These are phyloP conservation scores for Verbena officinalis DNA, from an alignment of 257 asterid genomes.

Conservation along the genomic window DNA sequence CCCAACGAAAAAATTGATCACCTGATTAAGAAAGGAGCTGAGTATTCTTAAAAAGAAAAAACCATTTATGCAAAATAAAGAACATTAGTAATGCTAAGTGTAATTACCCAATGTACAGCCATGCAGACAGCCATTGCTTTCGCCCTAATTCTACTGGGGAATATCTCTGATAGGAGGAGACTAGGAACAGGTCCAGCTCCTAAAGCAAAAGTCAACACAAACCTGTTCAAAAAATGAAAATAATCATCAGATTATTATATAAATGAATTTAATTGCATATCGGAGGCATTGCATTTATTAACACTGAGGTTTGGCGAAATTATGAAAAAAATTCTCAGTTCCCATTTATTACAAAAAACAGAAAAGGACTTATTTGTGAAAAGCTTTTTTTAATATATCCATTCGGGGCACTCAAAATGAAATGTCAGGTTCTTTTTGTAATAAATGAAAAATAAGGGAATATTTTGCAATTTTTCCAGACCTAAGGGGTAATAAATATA, in stretches of 20 bases:
- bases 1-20: constrained; percentile 77
- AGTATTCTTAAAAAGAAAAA: no score
- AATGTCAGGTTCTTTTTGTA: no score
- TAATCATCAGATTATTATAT: constrained; percentile 4
- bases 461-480: no score
- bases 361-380: no score
- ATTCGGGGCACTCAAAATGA: no score
- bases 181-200: constrained; percentile 97
- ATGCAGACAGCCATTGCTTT: constrained; percentile 95
- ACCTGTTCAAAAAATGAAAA: constrained; percentile 44
- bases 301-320: no score
- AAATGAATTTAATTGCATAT: neutral
- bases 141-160: constrained; percentile 85
- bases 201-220: constrained; percentile 72
- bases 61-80: neutral
- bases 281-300: no score
- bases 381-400: no score
- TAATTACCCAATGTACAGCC: constrained; percentile 91
- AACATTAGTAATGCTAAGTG: neutral
- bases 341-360: no score
- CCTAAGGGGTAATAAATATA: no score
- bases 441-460: no score
- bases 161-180: constrained; percentile 87
- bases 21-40: constrained; percentile 47
- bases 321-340: no score